Evolutionary conservation across 2,329 filamentous ascomycete genomes (phyloP), one percentile per base, ranked within the genome.

Genomic region (Aspergillus ruber): DNA sequence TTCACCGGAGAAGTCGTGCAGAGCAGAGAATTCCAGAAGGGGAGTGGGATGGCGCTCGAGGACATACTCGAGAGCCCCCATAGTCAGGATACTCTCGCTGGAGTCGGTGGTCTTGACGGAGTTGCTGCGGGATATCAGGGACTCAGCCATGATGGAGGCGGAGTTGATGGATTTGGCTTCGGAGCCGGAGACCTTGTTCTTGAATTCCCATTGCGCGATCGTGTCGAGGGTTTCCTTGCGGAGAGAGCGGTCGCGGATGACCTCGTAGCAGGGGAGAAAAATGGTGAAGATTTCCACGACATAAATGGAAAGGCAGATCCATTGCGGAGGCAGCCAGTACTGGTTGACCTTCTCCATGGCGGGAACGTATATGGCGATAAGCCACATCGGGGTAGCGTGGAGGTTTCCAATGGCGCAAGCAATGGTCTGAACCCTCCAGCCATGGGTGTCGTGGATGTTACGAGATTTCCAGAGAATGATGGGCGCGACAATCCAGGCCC

Each of bases 1-100:
- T 62, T 87, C 84, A 12, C 82, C 83, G 0, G 83, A 85, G 59
- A 86, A 86, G 55, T 86, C 84, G 32, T 77, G 74, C 1, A 79
- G 71, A 0, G 83, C 82, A 0, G 84, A 83, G 60, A 84, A 87
- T 45, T 80, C 67, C 47, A 83, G 79, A 0, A 87, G 73, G 0
- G 80, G 79, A 4, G 74, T 70, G 0, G 81, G 78, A 59, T 84
- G 83, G 43, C 63, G 58, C 25, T 75, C 69, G 0, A 87, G 70
- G 4, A 81, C 79, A 49, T 79, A 72, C 52, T 86, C 82, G 2
- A 86, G 74, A 0, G 82, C 80, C 38, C 74, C 71, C 77, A 84
- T 83, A 40, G 78, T 80, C 42, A 79, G 70, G 55, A 81, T 72
- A 43, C 72, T 78, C 53, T 73, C 73, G 46, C 66, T 64, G 4